Conservation (phyloP, 108 stramenopile genomes). For the Conticribra guillardii region DNA sequence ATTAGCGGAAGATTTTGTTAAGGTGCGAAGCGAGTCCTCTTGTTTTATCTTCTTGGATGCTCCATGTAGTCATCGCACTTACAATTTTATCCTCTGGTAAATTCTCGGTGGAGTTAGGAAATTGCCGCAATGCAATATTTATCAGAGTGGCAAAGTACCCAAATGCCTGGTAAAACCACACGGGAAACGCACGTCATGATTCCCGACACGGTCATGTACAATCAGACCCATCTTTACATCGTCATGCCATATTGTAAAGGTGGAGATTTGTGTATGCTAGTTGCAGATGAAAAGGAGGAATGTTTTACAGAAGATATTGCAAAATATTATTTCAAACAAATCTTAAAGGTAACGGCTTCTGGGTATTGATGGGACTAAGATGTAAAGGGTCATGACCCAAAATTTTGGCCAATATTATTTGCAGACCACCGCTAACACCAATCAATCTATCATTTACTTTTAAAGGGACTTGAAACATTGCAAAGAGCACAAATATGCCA, state of each 20-base stretch:
- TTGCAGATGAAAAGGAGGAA: conserved; percentile 20
- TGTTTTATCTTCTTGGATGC: background rate
- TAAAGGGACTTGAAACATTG: conserved; percentile 68
- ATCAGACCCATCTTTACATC: conserved; percentile 29
- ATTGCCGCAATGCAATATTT: conserved; percentile 39
- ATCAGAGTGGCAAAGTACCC: conserved; percentile 15
- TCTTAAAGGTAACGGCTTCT: conserved; percentile 61
- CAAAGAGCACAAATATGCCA: conserved; percentile 73
- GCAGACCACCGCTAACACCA: too few relatives aligned
- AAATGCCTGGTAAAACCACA: conserved; percentile 4
- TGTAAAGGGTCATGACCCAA: too few relatives aligned
- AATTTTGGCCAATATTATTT: too few relatives aligned
- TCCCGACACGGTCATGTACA: conserved; percentile 42
- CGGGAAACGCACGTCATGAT: conserved; percentile 27
- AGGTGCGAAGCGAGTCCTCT: background rate
- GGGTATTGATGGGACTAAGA: background rate
- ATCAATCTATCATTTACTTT: too few relatives aligned
- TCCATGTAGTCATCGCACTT: background rate
- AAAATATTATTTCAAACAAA: conserved; percentile 76
- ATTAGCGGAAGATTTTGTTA: conserved; percentile 36
- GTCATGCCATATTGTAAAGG: conserved; percentile 51
- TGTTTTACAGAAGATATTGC: conserved; percentile 73
- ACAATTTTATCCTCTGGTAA: too few relatives aligned
- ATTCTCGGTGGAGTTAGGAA: too few relatives aligned
- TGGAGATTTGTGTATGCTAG: conserved; percentile 35